phyloP scores from a whole-genome alignment of 2,329 filamentous ascomycete genomes.

The Rhynchosporium secalis region DNA sequence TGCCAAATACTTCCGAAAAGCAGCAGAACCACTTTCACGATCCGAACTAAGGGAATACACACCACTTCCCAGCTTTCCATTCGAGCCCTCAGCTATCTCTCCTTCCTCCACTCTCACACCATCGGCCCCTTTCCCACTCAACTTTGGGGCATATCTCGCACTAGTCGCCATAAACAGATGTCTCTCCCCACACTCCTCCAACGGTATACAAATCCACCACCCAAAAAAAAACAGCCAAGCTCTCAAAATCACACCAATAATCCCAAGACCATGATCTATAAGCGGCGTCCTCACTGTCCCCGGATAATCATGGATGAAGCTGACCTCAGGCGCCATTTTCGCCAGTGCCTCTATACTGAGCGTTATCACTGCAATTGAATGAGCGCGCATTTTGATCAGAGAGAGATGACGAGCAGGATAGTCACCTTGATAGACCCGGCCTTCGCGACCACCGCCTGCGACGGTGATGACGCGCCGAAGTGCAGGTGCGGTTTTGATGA shows the following conservation, averaged over 20 bases:
- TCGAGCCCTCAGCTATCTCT: conserved; percentile 14
- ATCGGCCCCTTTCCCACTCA: conserved; percentile 1
- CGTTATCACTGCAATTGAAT: conserved; percentile 25
- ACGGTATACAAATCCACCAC: conserved; percentile 20
- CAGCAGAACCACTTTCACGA: conserved; percentile 23
- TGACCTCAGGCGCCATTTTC: conserved; percentile 24
- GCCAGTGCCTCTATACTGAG: conserved; percentile 29
- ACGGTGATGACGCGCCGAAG: conserved; percentile 51
- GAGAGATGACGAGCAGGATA: conserved; percentile 25
- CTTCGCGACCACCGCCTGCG: conserved; percentile 26
- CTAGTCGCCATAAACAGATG: conserved; percentile 30
- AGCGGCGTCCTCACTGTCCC: conserved; percentile 26
- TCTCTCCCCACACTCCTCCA: conserved; percentile 32
- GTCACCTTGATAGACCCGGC: conserved; percentile 27
- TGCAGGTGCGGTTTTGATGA: conserved; percentile 46
- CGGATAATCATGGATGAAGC: conserved; percentile 31
- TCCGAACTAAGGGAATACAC: conserved; percentile 26
- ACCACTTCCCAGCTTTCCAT: conserved; percentile 26
- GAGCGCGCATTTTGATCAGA: conserved; percentile 20
- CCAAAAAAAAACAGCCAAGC: conserved; percentile 7
- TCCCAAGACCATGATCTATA: conserved; percentile 6
- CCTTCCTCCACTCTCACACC: conserved; percentile 14
- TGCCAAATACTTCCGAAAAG: conserved; percentile 20
- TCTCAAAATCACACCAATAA: conserved; percentile 12
- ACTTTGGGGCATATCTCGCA: conserved; percentile 20